A percentile compares a stretch with the other conserved stretches of the same genome.
These are phyloP conservation scores for Geotrichum fermentans DNA, from an alignment of 1,139 yeast species.

Conservation along the genomic window DNA sequence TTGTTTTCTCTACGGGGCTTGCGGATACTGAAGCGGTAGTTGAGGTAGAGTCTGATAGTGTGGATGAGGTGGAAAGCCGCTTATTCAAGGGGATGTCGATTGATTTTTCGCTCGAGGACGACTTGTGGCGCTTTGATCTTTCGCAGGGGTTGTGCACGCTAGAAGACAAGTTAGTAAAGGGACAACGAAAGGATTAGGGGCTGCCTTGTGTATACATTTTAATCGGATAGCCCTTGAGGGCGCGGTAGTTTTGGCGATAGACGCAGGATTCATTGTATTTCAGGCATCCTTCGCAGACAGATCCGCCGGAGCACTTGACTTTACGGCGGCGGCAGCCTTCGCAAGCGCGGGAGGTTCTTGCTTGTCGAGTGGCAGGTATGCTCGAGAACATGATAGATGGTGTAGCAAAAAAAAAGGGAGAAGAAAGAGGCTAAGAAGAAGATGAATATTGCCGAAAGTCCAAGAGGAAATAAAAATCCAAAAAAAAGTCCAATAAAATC, in stretches of 20 bases:
- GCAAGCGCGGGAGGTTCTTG: conserved; percentile 48
- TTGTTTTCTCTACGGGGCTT: background rate
- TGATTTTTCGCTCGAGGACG: conserved; percentile 4
- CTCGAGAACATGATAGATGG: conserved; percentile 1
- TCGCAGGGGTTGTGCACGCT: conserved; percentile 13
- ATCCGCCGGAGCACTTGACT: conserved; percentile 55
- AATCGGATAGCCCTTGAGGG: conserved; percentile 28
- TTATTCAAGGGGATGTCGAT: background rate
- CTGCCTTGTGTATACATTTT: conserved; percentile 20
- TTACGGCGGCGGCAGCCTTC: conserved; percentile 58
- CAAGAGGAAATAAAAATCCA: background rate
- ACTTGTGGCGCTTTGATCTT: conserved; percentile 10
- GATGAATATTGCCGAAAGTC: background rate
- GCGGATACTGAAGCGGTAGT: background rate
- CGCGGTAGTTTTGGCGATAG: conserved; percentile 30
- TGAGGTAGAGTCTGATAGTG: conserved; percentile 2
- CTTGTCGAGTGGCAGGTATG: conserved; percentile 11
- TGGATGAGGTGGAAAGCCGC: background rate
- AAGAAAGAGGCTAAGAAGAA: background rate
- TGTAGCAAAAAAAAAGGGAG: background rate
- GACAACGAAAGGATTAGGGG: background rate
- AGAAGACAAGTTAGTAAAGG: background rate
- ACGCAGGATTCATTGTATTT: conserved; percentile 27
- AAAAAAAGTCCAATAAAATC: background rate
- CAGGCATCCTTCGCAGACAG: conserved; percentile 27